These are phyloP conservation scores for Medicago truncatula DNA, from an alignment of 306 rosid genomes.

Conservation along the genomic window MtrunA17r5.0-ANR NC_053043.1:16401501-16402000, in stretches of 20 bases:
- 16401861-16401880: too few relatives aligned
- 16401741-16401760: not conserved
- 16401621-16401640: not conserved
- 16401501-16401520: not conserved
- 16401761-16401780: not conserved
- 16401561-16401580: not conserved
- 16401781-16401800: not conserved
- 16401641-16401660: not conserved
- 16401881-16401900: too few relatives aligned
- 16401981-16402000: too few relatives aligned
- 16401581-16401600: not conserved
- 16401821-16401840: not conserved
- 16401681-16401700: constrained; percentile 1
- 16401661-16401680: not conserved
- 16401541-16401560: not conserved
- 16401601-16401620: not conserved
- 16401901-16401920: too few relatives aligned
- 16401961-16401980: too few relatives aligned
- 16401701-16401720: not conserved
- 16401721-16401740: not conserved
- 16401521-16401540: not conserved
- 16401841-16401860: too few relatives aligned
- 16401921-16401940: too few relatives aligned
- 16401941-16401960: too few relatives aligned
- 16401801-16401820: not conserved